Evolutionary conservation across 768 basidiomycete species (phyloP).

Genomic region (Podaxis sp.): DNA sequence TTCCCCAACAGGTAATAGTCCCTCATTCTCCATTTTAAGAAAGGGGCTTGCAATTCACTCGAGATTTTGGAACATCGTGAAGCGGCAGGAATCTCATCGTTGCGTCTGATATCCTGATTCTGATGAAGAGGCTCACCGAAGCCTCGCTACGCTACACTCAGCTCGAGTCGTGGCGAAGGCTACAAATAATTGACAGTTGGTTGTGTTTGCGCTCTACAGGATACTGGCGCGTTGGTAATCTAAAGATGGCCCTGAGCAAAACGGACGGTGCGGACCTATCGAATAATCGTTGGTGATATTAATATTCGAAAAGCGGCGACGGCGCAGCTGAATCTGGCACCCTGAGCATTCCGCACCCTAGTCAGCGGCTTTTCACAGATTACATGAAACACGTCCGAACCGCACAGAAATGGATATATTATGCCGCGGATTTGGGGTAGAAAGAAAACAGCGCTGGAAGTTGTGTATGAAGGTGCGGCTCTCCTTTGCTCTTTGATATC

Average conservation of each 20-base stretch:
- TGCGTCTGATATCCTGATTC: not conserved
- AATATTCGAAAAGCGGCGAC: slow-evolving; percentile 8
- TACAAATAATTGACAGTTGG: not conserved
- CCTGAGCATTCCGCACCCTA: slow-evolving; percentile 9
- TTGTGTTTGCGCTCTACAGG: not conserved
- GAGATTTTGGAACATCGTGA: not conserved
- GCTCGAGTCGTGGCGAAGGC: not conserved
- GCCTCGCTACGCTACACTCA: no score
- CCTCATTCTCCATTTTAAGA: slow-evolving; percentile 2
- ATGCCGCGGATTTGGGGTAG: slow-evolving; percentile 22
- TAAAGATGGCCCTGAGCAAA: slow-evolving; percentile 23
- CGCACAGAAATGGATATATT: slow-evolving; percentile 28
- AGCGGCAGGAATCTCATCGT: slow-evolving; percentile 4
- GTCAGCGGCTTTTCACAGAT: slow-evolving; percentile 3
- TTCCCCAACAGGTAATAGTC: not conserved
- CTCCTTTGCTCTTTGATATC: slow-evolving; percentile 3
- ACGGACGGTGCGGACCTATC: slow-evolving; percentile 25
- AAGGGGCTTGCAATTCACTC: not conserved
- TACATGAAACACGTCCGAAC: slow-evolving; percentile 20
- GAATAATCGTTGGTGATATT: slow-evolving; percentile 9
- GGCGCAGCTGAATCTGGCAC: slow-evolving; percentile 9
- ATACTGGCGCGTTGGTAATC: slow-evolving; percentile 1
- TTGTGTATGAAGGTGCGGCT: slow-evolving; percentile 10
- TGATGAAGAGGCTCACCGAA: no score
- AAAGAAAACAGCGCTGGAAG: slow-evolving; percentile 12